A percentile compares a stretch with the other conserved stretches of the same genome.
Conservation (phyloP, 129 eudicot genomes). For the Helichrysum umbraculigerum region DNA sequence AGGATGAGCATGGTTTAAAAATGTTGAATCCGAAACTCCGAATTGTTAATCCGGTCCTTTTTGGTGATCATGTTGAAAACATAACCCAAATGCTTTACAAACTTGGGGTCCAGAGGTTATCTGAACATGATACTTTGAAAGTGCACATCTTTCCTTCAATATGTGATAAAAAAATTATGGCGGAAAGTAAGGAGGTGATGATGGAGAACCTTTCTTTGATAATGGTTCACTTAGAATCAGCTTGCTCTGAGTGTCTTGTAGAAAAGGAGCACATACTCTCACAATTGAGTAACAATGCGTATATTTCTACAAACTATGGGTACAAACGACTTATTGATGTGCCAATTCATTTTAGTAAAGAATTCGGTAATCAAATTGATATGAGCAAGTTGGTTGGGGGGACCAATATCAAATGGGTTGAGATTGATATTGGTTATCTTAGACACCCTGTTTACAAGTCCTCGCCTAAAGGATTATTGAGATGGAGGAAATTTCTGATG, state of each 20-base stretch:
- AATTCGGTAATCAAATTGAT: slow-evolving; percentile 39
- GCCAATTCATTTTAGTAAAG: slow-evolving; percentile 52
- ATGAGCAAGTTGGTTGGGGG: slow-evolving; percentile 45
- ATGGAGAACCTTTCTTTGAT: slow-evolving; percentile 59
- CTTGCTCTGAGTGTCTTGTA: slow-evolving; percentile 45
- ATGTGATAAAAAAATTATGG: slow-evolving; percentile 38
- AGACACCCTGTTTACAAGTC: slow-evolving; percentile 44
- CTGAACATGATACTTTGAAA: slow-evolving; percentile 65
- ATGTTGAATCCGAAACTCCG: slow-evolving; percentile 47
- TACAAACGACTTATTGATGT: slow-evolving; percentile 49
- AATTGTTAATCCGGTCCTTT: slow-evolving; percentile 54
- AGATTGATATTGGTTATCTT: slow-evolving; percentile 47
- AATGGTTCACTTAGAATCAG: slow-evolving; percentile 63
- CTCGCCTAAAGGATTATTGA: slow-evolving; percentile 32
- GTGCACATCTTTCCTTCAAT: slow-evolving; percentile 58
- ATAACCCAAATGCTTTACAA: slow-evolving; percentile 50
- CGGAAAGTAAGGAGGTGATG: slow-evolving; percentile 39
- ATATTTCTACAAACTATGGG: slow-evolving; percentile 60
- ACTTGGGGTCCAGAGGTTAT: slow-evolving; percentile 64
- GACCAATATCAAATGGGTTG: slow-evolving; percentile 55
- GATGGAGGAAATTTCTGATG: slow-evolving; percentile 61
- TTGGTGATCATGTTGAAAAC: slow-evolving; percentile 34
- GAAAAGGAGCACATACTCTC: slow-evolving; percentile 52
- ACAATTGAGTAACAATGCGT: slow-evolving; percentile 48
- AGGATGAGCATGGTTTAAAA: slow-evolving; percentile 48